phyloP scores from a whole-genome alignment of 306 rosid genomes.

The Cucurbita pepo region DNA sequence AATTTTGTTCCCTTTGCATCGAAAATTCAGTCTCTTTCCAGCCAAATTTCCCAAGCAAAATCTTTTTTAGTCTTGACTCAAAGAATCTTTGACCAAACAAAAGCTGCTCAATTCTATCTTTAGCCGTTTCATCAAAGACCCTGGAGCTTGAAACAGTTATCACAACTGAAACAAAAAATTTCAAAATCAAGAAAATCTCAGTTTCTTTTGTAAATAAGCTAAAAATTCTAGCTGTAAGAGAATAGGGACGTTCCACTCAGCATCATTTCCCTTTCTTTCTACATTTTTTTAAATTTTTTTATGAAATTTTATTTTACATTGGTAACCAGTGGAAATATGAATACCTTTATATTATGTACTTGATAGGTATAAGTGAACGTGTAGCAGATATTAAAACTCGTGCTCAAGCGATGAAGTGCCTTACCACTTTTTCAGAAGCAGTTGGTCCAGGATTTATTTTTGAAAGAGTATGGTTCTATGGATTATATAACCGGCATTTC shows the following conservation, averaged over 20 bases:
- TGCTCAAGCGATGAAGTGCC: slow-evolving; percentile 83
- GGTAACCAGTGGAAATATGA: not conserved
- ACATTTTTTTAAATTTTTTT: not conserved
- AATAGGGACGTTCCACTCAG: not conserved
- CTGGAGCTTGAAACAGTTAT: not conserved
- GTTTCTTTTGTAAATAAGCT: not conserved
- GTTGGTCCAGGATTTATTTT: slow-evolving; percentile 93
- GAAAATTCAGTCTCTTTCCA: not conserved
- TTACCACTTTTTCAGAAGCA: slow-evolving; percentile 77
- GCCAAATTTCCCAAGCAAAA: not conserved
- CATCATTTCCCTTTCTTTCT: not conserved
- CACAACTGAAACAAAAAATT: not conserved
- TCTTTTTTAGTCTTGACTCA: not conserved
- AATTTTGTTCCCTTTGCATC: not conserved
- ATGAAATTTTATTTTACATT: not conserved
- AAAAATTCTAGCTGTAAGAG: not conserved
- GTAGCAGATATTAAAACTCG: slow-evolving; percentile 99
- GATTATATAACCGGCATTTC: not conserved
- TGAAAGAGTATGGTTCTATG: slow-evolving; percentile 40
- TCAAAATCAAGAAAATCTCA: not conserved
- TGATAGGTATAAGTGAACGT: slow-evolving; percentile 80
- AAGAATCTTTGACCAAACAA: not conserved
- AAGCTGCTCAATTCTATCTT: not conserved
- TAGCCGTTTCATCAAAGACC: not conserved
- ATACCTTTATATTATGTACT: not conserved